These are phyloP conservation scores for Eimeria necatrix DNA, from an alignment of 169 alveolate species.

Conservation along the genomic window DNA sequence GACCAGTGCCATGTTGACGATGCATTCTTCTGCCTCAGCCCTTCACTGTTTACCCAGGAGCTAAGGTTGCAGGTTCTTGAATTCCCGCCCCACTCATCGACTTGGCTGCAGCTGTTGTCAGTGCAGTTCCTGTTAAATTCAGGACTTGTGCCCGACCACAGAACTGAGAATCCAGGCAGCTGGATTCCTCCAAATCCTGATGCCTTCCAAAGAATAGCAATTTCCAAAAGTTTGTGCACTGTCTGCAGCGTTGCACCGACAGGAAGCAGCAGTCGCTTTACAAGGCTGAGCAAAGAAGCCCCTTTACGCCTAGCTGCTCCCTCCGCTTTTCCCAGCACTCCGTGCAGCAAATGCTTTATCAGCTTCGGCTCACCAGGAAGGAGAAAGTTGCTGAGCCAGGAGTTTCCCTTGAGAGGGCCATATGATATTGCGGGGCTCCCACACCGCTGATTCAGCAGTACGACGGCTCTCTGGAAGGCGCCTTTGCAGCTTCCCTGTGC, in stretches of 20 bases:
- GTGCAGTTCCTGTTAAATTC: not conserved
- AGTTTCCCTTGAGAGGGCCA: not conserved
- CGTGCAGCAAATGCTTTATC: constrained; percentile 1
- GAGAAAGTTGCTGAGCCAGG: not conserved
- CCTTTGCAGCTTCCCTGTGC: not conserved
- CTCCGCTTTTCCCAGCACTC: not conserved
- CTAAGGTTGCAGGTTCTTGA: not conserved
- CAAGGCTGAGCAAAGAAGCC: not conserved
- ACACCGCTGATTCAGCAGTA: not conserved
- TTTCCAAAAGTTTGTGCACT: not conserved
- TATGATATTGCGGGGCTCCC: not conserved
- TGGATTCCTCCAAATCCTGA: not conserved
- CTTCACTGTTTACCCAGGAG: constrained; percentile 41
- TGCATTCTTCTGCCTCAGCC: not conserved
- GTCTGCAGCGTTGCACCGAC: constrained; percentile 23
- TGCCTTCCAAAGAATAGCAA: not conserved
- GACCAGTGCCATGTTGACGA: not conserved
- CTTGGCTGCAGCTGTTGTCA: not conserved
- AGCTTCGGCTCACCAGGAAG: not conserved
- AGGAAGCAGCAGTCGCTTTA: not conserved
- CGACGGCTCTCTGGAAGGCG: not conserved
- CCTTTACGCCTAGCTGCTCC: not conserved
- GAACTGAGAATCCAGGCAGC: not conserved
- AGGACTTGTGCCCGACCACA: not conserved
- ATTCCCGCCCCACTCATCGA: not conserved